Base-by-base conservation (phyloP, 83 land plant genomes). In the Picea mariana region DNA sequence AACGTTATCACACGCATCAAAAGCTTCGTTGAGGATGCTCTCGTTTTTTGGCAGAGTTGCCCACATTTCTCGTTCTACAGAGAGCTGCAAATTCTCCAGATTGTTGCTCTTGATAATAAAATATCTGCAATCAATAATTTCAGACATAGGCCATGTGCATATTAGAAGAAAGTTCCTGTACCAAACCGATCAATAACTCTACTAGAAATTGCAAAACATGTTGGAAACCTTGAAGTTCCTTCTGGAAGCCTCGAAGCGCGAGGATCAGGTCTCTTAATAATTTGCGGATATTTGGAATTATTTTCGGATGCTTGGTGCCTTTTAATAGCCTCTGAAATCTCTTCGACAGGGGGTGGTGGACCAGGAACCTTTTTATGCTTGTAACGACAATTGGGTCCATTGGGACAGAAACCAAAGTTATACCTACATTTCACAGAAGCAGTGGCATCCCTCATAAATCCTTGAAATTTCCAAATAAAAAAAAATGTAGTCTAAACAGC, bases 71-170 rank as follows among this genome's bases (percentile, higher is more conserved):
- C 85, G 62, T 72, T 79, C 81, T 18, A 87, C 84, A 27, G 89
- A 87, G 13, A 87, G 67, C 67, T 85, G 82, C 71, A 87, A 52
- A 66, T 87, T 87, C 52, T 85, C 88, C 65, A 81, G 67, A 24
- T 82, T 87, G 66, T 81, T 81, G 49, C 89, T 87, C 84, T 87
- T 87, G 47, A 87, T 81, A 3, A 87, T 85, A 73, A 87, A 87
- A 67, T 81, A 87, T 55, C 89, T 87, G 79, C 52, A 49, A 49
- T 9, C 55, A 49, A 49, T 49, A 49, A 49, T 42, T 42, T 42
- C 47, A 42, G 5, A 42, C 47, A 5, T 9, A 49, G 12, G 55
- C 9, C 12, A 49, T 49, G 2, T 49, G 12, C 11, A 49, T 9
- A 9, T 49, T 49, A 49, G 55, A 49, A 49, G 12, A 49, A 9